Base-by-base conservation (phyloP, 2,329 filamentous ascomycete species). In the Lasiodiplodia sp. region DNA sequence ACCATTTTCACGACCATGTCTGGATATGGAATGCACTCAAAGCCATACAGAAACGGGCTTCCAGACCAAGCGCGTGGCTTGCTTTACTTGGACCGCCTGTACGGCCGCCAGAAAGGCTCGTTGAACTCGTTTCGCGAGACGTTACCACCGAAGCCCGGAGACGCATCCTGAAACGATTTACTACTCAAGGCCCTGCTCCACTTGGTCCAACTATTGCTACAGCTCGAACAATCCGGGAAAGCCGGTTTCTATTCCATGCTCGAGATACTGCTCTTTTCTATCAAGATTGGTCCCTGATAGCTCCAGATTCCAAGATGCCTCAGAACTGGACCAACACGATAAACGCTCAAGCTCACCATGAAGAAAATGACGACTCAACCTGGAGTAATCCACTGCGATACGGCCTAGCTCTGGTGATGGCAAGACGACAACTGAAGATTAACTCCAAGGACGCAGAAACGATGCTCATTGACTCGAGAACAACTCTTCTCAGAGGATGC, bases 191-290 rank as follows among this genome's bases (percentile, higher is more conserved):
- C 38, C 18, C 63, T 3, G 68, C 53, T 4, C n/a, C 47, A 11
- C 51, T 47, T 28, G 8, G 25, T 12, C 21, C 53, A 44, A 71
- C 68, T 66, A 21, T 71, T 34, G 70, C 70, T 10, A 21, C 28
- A 7, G 34, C 38, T 11, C 65, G 70, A 5, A 55, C 38, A 11
- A 23, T 31, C 11, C 18, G 8, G 4, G 47, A 63, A 14, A 71
- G 16, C 7, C 44, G 68, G 31, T 71, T 70, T 49, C 5, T 64
- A 2, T 47, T 71, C 11, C 70, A 68, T 58, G 58, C 63, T 2
- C 28, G 14, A 14, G 69, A 71, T 40, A 66, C 66, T 5, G 18
- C 44, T 16, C 49, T 71, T 7, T 60, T 71, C 51, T 67, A 68
- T 21, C 28, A 28, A 7, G 28, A 28, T 28, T 28, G 28, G 28